phyloP scores from a whole-genome alignment of 768 basidiomycete species.

The Trametes coccinea region DNA sequence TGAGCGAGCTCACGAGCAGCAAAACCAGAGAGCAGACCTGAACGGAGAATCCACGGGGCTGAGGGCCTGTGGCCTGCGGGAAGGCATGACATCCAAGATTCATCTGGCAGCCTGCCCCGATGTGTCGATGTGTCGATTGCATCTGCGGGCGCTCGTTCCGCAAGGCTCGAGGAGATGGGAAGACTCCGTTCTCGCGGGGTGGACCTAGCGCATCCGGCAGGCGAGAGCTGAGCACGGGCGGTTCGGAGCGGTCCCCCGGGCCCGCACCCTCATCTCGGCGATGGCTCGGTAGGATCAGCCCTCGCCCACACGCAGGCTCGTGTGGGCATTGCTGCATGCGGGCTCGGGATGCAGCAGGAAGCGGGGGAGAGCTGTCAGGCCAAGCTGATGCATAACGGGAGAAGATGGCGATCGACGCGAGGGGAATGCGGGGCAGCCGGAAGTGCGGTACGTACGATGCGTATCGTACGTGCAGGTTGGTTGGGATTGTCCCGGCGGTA shows the following conservation, averaged over 20 bases:
- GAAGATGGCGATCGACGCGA: neutral
- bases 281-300: slow-evolving; percentile 20
- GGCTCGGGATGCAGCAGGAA: slow-evolving; percentile 5
- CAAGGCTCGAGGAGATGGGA: slow-evolving; percentile 11
- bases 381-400: neutral
- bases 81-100: neutral
- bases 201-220: slow-evolving; percentile 16
- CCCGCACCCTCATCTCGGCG: slow-evolving; percentile 10
- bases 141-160: slow-evolving; percentile 2
- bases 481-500: neutral
- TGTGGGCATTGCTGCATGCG: neutral
- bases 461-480: neutral
- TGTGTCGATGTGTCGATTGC: neutral
- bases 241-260: neutral
- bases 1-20: slow-evolving; percentile 2
- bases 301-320: neutral
- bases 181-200: slow-evolving; percentile 17
- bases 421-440: neutral
- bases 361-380: neutral
- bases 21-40: neutral
- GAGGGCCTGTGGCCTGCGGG: neutral
- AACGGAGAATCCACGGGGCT: slow-evolving; percentile 7
- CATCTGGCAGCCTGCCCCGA: neutral
- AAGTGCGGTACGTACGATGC: neutral
- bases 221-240: slow-evolving; percentile 1